Base-by-base conservation (phyloP, 257 asterid species). In the Ophiorrhiza pumila region DNA sequence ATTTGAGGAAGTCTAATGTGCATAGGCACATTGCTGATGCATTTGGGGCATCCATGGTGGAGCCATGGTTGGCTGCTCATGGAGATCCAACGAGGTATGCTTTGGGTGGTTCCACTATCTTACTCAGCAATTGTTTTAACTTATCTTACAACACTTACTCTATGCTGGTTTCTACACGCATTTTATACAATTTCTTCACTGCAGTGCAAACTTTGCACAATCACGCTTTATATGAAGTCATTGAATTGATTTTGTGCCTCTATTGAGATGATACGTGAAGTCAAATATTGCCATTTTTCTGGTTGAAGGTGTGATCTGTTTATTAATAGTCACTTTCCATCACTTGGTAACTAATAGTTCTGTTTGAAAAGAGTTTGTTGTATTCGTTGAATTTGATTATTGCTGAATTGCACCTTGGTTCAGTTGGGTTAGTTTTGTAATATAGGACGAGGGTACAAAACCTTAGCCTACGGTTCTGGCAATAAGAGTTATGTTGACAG, bases 11-110 rank as follows among this genome's bases (percentile, higher is more conserved):
- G 80, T 76, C 85, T 13, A 95, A 87, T 75, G 78, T 81, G 67
- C 83, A 71, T 74, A 72, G 85, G 86, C 96, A 80, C 70, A 77
- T 91, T 80, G 85, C 90, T 0, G 96, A 91, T 74, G 96, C 92
- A 2, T 89, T 91, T 71, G 96, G 98, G 59, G 96, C 97, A 55
- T 90, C 97, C 18, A 76, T 90, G 97, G 91, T 87, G 46, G 98
- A 93, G 85, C 98, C 98, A 6, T 93, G 98, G 98, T 76, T 93
- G 90, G 96, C 97, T 85, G 93, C 98, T 61, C 98, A 93, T 76
- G 98, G 91, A 27, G 98, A 93, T 89, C 98, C 97, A 25, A 90
- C 95, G 55, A 90, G 98, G 98, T 93, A 73, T 62, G 84, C 73
- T 74, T 53, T 7, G 22, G 5, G 5, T 72, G 62, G 50, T 71